These are phyloP conservation scores for Cercospora sojina DNA, from an alignment of 2,329 filamentous ascomycete species.

Conservation along the genomic window DNA sequence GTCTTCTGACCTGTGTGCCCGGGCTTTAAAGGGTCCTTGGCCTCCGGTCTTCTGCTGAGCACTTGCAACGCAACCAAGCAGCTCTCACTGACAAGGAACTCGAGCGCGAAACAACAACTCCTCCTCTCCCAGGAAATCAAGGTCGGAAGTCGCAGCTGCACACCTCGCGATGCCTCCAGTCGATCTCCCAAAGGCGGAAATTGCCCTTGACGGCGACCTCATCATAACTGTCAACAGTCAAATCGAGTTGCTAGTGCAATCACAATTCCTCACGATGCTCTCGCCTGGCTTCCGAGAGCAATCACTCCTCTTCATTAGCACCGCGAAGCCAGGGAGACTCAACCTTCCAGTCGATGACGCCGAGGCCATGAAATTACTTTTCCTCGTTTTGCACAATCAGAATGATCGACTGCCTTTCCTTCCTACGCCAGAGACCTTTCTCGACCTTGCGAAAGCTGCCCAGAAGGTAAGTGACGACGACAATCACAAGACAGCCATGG, in stretches of 20 bases:
- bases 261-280: conserved; percentile 4
- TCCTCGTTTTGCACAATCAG: background rate
- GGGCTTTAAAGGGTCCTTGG: too few species aligned
- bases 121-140: too few species aligned
- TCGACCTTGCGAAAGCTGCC: background rate
- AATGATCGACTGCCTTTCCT: background rate
- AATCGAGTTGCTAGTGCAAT: conserved; percentile 10
- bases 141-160: too few species aligned
- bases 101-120: too few species aligned
- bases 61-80: too few species aligned
- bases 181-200: background rate
- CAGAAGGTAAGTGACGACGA: background rate
- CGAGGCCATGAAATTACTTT: background rate
- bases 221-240: background rate
- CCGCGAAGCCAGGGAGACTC: background rate
- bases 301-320: background rate
- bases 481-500: background rate
- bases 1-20: too few species aligned
- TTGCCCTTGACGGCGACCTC: conserved; percentile 10
- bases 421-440: background rate
- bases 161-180: background rate
- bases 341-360: background rate
- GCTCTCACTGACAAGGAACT: too few species aligned
- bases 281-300: conserved; percentile 13
- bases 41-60: too few species aligned